These are phyloP conservation scores for Aspergillus melleus DNA, from an alignment of 2,329 filamentous ascomycete genomes.

Conservation along the genomic window DNA sequence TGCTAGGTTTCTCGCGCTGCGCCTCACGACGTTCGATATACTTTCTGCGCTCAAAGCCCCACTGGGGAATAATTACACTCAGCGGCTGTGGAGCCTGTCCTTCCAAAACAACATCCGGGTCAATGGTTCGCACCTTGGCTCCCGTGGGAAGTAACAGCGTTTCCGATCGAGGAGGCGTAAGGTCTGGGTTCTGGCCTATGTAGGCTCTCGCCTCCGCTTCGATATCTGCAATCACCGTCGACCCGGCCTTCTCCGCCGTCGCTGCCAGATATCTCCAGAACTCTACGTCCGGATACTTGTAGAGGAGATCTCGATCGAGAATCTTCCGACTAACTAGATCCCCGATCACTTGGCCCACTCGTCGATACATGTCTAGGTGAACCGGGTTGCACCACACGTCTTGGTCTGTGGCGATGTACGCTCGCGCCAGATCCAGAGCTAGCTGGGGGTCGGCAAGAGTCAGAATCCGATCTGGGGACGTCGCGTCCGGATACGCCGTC, in stretches of 20 bases:
- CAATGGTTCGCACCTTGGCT: slow-evolving; percentile 35
- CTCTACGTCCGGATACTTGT: slow-evolving; percentile 35
- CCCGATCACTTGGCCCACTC: slow-evolving; percentile 37
- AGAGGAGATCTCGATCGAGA: slow-evolving; percentile 33
- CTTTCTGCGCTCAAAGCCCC: slow-evolving; percentile 18
- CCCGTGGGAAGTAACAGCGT: slow-evolving; percentile 25
- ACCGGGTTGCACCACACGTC: slow-evolving; percentile 42
- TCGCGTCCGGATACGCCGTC: slow-evolving; percentile 29
- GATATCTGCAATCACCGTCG: neutral
- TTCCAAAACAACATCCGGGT: slow-evolving; percentile 30
- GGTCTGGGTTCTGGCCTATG: no score
- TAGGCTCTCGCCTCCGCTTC: neutral
- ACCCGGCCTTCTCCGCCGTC: slow-evolving; percentile 15
- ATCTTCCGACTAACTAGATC: slow-evolving; percentile 21
- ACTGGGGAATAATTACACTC: slow-evolving; percentile 16
- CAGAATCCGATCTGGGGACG: slow-evolving; percentile 28
- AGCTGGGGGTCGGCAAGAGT: slow-evolving; percentile 30
- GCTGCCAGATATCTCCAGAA: slow-evolving; percentile 36
- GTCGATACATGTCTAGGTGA: slow-evolving; percentile 36
- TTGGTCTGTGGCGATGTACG: slow-evolving; percentile 35
- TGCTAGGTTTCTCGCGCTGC: no score
- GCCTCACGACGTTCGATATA: slow-evolving; percentile 18
- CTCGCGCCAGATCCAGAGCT: slow-evolving; percentile 33
- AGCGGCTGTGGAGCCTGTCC: slow-evolving; percentile 12
- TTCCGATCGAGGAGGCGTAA: neutral